Base-by-base conservation (phyloP, 75 land plant genomes). In the Ceratopteris richardii region DNA sequence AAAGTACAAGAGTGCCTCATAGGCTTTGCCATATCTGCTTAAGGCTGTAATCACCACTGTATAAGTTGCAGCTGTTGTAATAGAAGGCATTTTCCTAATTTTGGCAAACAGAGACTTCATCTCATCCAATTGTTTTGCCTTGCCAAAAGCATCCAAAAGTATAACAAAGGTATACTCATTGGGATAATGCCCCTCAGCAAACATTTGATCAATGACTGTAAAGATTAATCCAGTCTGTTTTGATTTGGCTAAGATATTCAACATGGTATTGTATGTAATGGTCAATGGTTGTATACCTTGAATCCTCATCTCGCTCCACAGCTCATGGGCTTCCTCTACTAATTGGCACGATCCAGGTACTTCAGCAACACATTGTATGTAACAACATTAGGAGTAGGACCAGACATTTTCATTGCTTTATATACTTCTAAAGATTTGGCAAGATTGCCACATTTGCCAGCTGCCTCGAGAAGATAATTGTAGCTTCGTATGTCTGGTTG, bases 391-490 rank as follows among this genome's bases (percentile, higher is more conserved):
- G 91, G 96, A 51, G 66, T 77, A 31, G 64, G 56, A 31, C 77
- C 90, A 62, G 64, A 50, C 11, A 54, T 61, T 56, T 80, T 71
- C 86, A 89, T 80, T 48, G 85, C 83, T 26, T 75, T 31, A 27
- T 81, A 26, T 50, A 82, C 69, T 20, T 24, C 42, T 62, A 78
- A 52, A 28, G 80, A 81, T 17, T 63, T 66, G 11, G 73, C 74
- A 21, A 58, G 31, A 52, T 75, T 68, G 31, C 84, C 79, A 55
- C 60, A 65, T 67, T 78, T 85, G 29, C 95, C 89, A 14, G 54
- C 51, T 18, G 86, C 83, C 23, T 76, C 77, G 82, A 89, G 77
- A 10, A 89, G 80, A 9, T 81, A 77, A 31, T 84, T 82, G 51
- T 77, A 89, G 31, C 82, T 67, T 64, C 75, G 69, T 23, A 85